These are phyloP conservation scores for Tephrocybe sp. DNA, from an alignment of 768 basidiomycete species.

Conservation along the genomic window DNA sequence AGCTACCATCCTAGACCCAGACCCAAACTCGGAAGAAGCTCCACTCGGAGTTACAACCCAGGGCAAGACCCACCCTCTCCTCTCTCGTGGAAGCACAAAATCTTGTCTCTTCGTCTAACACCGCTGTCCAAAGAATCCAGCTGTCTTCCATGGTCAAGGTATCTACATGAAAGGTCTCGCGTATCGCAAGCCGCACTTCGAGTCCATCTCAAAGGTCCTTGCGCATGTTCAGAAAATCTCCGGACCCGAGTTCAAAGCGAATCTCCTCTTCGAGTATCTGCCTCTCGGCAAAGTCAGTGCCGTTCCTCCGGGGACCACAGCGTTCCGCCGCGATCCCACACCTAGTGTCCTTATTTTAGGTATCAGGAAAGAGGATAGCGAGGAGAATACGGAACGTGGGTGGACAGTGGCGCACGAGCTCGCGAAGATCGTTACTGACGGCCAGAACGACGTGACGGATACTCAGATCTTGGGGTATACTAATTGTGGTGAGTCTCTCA, in stretches of 20 bases:
- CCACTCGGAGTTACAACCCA: too few species aligned
- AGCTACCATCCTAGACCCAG: too few species aligned
- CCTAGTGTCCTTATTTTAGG: constrained; percentile 35
- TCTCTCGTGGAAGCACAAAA: too few species aligned
- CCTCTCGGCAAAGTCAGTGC: constrained; percentile 37
- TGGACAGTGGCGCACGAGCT: constrained; percentile 25
- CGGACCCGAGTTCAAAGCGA: constrained; percentile 26
- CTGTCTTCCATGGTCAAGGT: constrained; percentile 34
- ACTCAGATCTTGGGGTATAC: constrained; percentile 38
- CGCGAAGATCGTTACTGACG: constrained; percentile 27
- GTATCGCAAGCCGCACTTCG: constrained; percentile 27
- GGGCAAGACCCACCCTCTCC: too few species aligned
- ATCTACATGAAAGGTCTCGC: constrained; percentile 45
- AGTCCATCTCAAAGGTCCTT: constrained; percentile 29
- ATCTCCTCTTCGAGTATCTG: constrained; percentile 43
- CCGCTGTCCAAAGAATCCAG: too few species aligned
- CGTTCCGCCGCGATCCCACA: constrained; percentile 38
- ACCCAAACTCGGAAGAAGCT: too few species aligned
- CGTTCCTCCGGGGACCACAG: constrained; percentile 31
- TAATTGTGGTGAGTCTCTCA: constrained; percentile 49
- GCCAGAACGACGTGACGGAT: constrained; percentile 27
- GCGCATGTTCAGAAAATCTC: constrained; percentile 24
- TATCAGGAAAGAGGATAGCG: constrained; percentile 35
- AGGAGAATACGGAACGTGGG: constrained; percentile 27
- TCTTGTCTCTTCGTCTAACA: too few species aligned